Base-by-base conservation (phyloP, 192 early-diverging fungal species). In the Coemansia sp. region DNA sequence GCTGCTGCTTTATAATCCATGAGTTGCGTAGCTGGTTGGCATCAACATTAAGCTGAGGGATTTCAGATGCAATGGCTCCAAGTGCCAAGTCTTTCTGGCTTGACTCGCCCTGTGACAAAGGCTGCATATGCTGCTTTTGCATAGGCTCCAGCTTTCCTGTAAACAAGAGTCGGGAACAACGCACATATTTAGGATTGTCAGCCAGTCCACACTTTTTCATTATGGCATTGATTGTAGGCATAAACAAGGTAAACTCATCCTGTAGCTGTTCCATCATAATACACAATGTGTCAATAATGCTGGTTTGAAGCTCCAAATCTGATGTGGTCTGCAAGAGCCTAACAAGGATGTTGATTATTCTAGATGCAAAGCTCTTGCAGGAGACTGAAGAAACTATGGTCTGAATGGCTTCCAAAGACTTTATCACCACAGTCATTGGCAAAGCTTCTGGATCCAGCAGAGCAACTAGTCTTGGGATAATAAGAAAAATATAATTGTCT, bases 401-500 rank as follows among this genome's bases (percentile, higher is more conserved):
- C 4, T 88, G 88, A 22, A 94, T 87, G 10, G 90, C 89, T 60
- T 78, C 72, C 22, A 96, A 89, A 2, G 92, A 85, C 32, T 84
- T 71, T 52, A 85, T 84, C 17, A 90, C 76, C 18, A 96, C 63
- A 29, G 69, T 66, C 16, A 83, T 57, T 0, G 91, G 89, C 3
- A 85, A 83, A 48, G 88, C 89, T 2, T 84, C 70, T 40, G 84
- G 85, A 57, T 98, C 93, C 69, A 97, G 89, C 10, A 92, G 82
- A 59, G 85, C 78, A 25, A 96, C 89, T 11, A 98, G 81, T 2
- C 87, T 86, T 7, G 93, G 95, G 60, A 96, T 88, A 17, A 98
- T 88, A 18, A 98, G 81, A 72, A 94, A 90, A 77, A 98, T 84
- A 65, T 96, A 97, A 62, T 92, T 94, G 64, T 98, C 95, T 48